Conservation (phyloP, 2,329 filamentous ascomycete species). For the Colletotrichum shisoi region DNA sequence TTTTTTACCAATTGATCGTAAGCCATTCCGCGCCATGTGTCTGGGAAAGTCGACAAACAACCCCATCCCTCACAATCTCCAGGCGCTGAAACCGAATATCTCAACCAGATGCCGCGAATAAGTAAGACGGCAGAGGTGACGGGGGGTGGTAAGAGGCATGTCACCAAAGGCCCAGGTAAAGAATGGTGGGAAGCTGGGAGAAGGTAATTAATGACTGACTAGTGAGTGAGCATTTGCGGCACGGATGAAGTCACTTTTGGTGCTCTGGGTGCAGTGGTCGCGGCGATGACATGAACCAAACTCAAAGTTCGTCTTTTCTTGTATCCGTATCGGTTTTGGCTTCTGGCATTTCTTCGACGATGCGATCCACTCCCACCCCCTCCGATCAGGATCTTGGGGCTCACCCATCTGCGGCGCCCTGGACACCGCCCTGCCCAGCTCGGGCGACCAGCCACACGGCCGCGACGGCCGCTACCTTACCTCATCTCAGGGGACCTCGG, state of each 20-base stretch:
- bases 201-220: constrained; percentile 24
- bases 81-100: constrained; percentile 37
- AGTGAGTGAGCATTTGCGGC: constrained; percentile 28
- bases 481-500: constrained; percentile 22
- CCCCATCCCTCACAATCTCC: constrained; percentile 22
- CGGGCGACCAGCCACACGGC: constrained; percentile 18
- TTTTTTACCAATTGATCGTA: too few species aligned
- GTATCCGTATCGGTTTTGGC: constrained; percentile 35
- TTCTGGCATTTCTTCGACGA: constrained; percentile 38
- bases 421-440: constrained; percentile 29
- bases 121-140: constrained; percentile 5
- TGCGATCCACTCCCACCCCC: constrained; percentile 33
- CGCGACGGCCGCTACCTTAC: not conserved
- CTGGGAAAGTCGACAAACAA: constrained; percentile 15
- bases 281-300: constrained; percentile 39
- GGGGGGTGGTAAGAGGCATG: not conserved
- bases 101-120: constrained; percentile 18
- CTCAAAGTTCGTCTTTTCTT: constrained; percentile 40
- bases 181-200: constrained; percentile 21
- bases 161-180: not conserved
- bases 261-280: constrained; percentile 27
- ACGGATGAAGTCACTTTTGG: constrained; percentile 37
- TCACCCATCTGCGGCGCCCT: constrained; percentile 12
- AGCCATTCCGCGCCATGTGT: not conserved
- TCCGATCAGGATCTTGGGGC: constrained; percentile 36